Percentiles rank a stretch among this genome's conserved stretches.
These are phyloP conservation scores for Malus hybrid DNA, from an alignment of 331 rosid species.

Conservation along the genomic window DNA sequence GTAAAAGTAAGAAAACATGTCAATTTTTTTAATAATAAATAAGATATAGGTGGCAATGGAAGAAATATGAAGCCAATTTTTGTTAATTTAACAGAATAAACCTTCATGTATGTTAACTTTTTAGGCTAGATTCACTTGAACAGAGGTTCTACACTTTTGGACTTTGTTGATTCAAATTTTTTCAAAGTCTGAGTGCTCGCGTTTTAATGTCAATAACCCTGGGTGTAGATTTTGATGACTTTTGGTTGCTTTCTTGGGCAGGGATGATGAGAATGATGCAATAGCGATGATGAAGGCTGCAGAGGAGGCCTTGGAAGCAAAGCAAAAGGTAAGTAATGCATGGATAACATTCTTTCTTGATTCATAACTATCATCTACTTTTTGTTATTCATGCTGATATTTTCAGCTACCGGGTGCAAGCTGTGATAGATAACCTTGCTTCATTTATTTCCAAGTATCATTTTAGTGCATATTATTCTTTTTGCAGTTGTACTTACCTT, in stretches of 20 bases:
- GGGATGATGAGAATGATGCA: slow-evolving; percentile 77
- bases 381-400: not conserved
- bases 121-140: not conserved
- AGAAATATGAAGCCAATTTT: not conserved
- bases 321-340: slow-evolving; percentile 56
- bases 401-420: not conserved
- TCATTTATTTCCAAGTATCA: not conserved
- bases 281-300: slow-evolving; percentile 77
- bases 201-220: slow-evolving; percentile 7
- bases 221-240: slow-evolving; percentile 26
- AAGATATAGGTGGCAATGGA: not conserved
- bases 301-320: slow-evolving; percentile 73
- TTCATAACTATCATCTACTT: not conserved
- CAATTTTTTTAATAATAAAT: not conserved
- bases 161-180: not conserved
- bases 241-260: slow-evolving; percentile 33
- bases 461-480: not conserved
- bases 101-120: not conserved
- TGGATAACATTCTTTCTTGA: not conserved
- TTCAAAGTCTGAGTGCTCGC: not conserved
- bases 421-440: not conserved
- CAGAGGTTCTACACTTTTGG: not conserved
- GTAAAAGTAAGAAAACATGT: not conserved
- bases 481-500: not conserved
- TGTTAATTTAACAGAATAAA: not conserved